These are phyloP conservation scores for Neonectria punicea DNA, from an alignment of 2,329 filamentous ascomycete species.

Conservation along the genomic window DNA sequence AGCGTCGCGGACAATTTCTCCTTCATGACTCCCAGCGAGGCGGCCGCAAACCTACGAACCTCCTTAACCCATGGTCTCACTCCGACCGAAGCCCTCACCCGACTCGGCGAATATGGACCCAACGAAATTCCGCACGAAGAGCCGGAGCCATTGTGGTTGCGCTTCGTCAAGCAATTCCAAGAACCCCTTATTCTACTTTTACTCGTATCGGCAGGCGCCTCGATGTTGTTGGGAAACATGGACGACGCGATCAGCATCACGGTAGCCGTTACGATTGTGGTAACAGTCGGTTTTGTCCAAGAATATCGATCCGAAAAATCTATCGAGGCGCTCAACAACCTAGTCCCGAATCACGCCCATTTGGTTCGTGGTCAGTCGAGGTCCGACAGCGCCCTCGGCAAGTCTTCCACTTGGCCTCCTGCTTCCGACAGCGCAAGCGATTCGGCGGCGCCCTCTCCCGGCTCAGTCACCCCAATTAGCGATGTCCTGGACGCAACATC, in stretches of 20 bases:
- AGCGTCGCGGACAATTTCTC: conserved; percentile 69
- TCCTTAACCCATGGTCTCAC: conserved; percentile 86
- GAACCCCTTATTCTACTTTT: conserved; percentile 95
- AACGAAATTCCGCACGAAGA: conserved; percentile 96
- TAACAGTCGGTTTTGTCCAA: conserved; percentile 94
- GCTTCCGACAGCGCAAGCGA: conserved; percentile 57
- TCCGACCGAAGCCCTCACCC: conserved; percentile 80
- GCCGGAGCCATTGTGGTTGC: conserved; percentile 92
- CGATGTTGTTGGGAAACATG: conserved; percentile 89
- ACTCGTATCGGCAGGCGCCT: conserved; percentile 86
- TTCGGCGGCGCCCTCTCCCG: conserved; percentile 49
- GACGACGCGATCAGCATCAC: conserved; percentile 97
- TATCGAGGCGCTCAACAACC: conserved; percentile 89
- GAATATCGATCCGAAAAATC: conserved; percentile 98
- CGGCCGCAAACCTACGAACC: conserved; percentile 80
- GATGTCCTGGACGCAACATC: conserved; percentile 77
- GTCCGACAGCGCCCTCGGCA: conserved; percentile 37
- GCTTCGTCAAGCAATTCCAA: conserved; percentile 96
- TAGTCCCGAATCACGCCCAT: conserved; percentile 96
- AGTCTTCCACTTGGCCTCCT: conserved; percentile 57
- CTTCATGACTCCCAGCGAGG: conserved; percentile 79
- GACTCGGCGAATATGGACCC: conserved; percentile 82
- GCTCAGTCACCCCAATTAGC: conserved; percentile 69
- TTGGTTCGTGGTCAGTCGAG: conserved; percentile 75
- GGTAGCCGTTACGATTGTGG: conserved; percentile 95